These are phyloP conservation scores for Boletus subparvulus DNA, from an alignment of 768 basidiomycete genomes.

Conservation along the genomic window DNA sequence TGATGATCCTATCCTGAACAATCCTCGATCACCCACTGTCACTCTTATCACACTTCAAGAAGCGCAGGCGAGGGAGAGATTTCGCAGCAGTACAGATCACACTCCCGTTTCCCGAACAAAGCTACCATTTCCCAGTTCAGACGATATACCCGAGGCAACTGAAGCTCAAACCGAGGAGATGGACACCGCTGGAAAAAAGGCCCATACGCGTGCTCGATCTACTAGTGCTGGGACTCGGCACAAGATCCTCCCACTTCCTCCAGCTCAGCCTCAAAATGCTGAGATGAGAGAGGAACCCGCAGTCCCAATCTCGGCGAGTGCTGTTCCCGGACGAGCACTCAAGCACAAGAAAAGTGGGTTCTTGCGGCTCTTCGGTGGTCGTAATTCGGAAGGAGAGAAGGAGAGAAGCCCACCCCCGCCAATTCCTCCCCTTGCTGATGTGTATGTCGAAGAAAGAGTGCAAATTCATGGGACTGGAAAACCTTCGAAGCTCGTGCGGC, in stretches of 20 bases:
- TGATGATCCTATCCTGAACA: slow-evolving; percentile 50
- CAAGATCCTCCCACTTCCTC: slow-evolving; percentile 36
- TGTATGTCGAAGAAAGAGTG: slow-evolving; percentile 28
- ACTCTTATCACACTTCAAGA: slow-evolving; percentile 76
- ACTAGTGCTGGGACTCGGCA: slow-evolving; percentile 59
- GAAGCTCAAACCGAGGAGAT: slow-evolving; percentile 25
- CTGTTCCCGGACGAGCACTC: slow-evolving; percentile 44
- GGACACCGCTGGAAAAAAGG: slow-evolving; percentile 20
- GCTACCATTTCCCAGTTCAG: slow-evolving; percentile 35
- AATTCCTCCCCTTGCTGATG: slow-evolving; percentile 50
- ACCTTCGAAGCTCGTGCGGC: slow-evolving; percentile 25
- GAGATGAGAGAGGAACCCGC: slow-evolving; percentile 45
- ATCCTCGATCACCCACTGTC: slow-evolving; percentile 51
- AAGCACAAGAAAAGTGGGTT: slow-evolving; percentile 83
- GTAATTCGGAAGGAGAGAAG: slow-evolving; percentile 30
- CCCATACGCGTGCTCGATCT: slow-evolving; percentile 53
- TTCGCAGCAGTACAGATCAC: slow-evolving; percentile 49
- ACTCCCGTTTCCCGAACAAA: slow-evolving; percentile 25
- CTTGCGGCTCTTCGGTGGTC: slow-evolving; percentile 70
- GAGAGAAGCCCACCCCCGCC: slow-evolving; percentile 51
- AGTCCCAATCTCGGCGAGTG: slow-evolving; percentile 10
- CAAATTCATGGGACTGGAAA: slow-evolving; percentile 29
- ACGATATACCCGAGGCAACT: slow-evolving; percentile 25
- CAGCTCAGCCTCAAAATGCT: slow-evolving; percentile 37
- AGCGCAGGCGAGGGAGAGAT: slow-evolving; percentile 65